phyloP scores from a whole-genome alignment of 495 filamentous ascomycete species.

The Annulohypoxylon moriforme region DNA sequence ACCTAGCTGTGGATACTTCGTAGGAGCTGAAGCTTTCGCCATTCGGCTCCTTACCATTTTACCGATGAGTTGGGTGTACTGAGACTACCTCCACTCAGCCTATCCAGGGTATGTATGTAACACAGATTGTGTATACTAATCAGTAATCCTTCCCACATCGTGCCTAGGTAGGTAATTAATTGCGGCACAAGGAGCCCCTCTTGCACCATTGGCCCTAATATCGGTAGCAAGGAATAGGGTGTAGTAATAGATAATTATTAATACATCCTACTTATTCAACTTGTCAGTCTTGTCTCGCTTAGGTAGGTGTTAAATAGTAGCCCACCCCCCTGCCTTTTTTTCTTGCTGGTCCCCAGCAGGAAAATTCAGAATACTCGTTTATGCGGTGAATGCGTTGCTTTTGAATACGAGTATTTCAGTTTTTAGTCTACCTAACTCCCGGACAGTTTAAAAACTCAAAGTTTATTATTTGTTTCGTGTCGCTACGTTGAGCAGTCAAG shows the following conservation, averaged over 20 bases:
- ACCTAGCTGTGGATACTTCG: not conserved
- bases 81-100: conserved; percentile 3
- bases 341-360: not conserved
- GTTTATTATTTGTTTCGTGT: not conserved
- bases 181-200: conserved; percentile 8
- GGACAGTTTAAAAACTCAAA: not conserved
- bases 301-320: conserved; percentile 5
- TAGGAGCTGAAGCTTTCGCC: not conserved
- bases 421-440: not conserved
- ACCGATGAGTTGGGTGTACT: conserved; percentile 10
- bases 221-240: not conserved
- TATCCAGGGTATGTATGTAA: not conserved
- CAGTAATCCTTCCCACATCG: conserved; percentile 9
- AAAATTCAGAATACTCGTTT: not conserved
- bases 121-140: conserved; percentile 2
- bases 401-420: not conserved
- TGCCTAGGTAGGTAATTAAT: conserved; percentile 22
- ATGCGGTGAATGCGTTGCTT: not conserved
- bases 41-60: not conserved
- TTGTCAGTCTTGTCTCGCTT: not conserved
- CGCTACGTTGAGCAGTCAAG: not conserved
- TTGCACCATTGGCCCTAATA: conserved; percentile 9
- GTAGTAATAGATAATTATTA: conserved; percentile 22
- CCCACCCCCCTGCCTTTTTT: not conserved
- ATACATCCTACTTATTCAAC: not conserved